phyloP scores from a whole-genome alignment of 495 filamentous ascomycete genomes.

The Hyphodiscus hymeniophilus region DNA sequence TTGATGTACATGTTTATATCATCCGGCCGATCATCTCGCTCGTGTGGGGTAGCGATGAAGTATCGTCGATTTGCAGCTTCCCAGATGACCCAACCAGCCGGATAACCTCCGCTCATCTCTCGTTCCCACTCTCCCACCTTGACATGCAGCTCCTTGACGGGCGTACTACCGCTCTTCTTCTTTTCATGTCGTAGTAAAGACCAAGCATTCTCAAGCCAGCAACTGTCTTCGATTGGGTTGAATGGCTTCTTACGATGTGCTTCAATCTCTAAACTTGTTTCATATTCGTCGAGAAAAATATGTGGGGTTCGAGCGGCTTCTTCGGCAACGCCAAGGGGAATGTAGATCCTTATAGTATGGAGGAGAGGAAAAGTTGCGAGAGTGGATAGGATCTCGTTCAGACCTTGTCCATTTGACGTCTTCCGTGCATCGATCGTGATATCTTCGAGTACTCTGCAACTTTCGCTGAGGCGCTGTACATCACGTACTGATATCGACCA shows the following conservation, averaged over 20 bases:
- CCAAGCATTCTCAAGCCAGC: constrained; percentile 1
- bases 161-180: background rate
- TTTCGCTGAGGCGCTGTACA: background rate
- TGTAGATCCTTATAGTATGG: background rate
- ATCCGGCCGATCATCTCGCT: background rate
- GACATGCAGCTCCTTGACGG: constrained; percentile 1
- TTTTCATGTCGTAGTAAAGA: background rate
- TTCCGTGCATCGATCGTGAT: background rate
- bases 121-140: constrained; percentile 1
- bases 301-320: background rate
- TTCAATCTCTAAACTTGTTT: background rate
- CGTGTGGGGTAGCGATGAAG: background rate
- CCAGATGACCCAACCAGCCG: background rate
- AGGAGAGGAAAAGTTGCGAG: background rate
- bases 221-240: background rate
- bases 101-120: background rate
- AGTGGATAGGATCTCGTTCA: background rate
- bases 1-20: too few relatives aligned
- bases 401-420: background rate
- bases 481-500: background rate
- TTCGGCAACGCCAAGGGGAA: background rate
- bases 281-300: background rate
- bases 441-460: background rate
- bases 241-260: background rate
- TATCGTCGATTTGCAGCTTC: background rate